Base-by-base conservation (phyloP, 768 basidiomycete genomes). In the Macrolepiota albuminosa region DNA sequence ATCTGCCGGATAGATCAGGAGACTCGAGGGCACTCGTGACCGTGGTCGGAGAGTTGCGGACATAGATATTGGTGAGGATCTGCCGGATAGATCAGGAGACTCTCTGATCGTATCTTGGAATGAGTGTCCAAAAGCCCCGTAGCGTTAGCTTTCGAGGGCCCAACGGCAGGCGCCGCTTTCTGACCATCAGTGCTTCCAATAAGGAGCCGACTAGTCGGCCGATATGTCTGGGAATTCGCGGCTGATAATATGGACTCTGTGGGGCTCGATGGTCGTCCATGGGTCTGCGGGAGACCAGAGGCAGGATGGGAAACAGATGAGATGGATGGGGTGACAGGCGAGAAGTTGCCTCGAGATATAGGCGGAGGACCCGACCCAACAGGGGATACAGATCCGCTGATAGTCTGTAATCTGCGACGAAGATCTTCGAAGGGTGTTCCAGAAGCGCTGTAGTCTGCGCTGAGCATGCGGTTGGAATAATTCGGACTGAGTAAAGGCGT, bases 111-210 rank as follows among this genome's bases (percentile, higher is more conserved):
- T 37, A 91, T 75, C 66, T 85, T 84, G 2, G 84, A 81, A 48
- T 93, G 87, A 0, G 89, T 80, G 66, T 98, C 91, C 58, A 97
- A 71, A 47, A 93, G 73, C 0, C 96, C 96, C 9, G 85, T 80
- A 0, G 91, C 96, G 67, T 88, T 95, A 7, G 86, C 83, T 68
- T 84, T 88, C 7, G 91, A 91, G 2, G 94, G 89, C 2, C 91
- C 95, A 43, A 98, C 76, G 4, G 95, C 93, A 31, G 97, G 91
- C 0, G 92, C 91, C 4, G 91, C 95, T 68, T 96, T 95, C 64
- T 87, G 86, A 1, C 86, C 82, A 63, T 94, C 93, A 13, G 79
- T 80, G 52, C 85, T 84, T 6, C 88, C 88, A 14, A 89, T 77
- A 31, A 89, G 89, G 47, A 91, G 70, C 42, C 86, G 78, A 61